Base-by-base conservation (phyloP, 2,329 filamentous ascomycete species). In the Eutypa lata region DNA sequence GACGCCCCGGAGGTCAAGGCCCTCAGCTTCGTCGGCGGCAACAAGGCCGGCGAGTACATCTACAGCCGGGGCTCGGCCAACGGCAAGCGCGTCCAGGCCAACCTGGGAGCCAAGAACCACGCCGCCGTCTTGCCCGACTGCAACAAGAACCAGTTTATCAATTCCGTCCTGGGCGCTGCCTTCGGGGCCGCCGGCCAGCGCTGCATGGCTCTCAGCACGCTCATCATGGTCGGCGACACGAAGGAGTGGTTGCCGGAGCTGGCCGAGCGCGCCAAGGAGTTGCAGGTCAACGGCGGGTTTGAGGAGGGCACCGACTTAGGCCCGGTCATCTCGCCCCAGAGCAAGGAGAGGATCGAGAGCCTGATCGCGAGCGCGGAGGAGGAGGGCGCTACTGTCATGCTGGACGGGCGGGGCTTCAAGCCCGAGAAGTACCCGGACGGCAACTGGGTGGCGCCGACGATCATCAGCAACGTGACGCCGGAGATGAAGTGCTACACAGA, bases 11-110 rank as follows among this genome's bases (percentile, higher is more conserved):
- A 82, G 58, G 91, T 95, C 79, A 93, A 92, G 81, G 90, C 90
- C 52, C 82, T 95, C 65, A 89, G 84, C 73, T 95, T 95, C 65
- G 90, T 95, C 37, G 90, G 90, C 58, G 85, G 87, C 73, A 94
- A 94, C 79, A 89, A 90, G 78, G 90, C 90, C 7, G 90, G 90
- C 66, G 89, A 93, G 75, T 94, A 94, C 76, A 94, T 94, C 71
- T 94, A 86, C 73, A 73, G 77, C 51, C 84, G 89, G 52, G 90
- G 84, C 31, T 91, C 88, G 1, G 89, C 89, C 66, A 91, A 93
- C 65, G 90, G 90, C 66, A 94, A 94, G 81, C 87, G 90, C 65
- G 89, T 92, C 31, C 90, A 94, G 75, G 90, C 90, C 69, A 94
- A 94, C 74, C 75, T 94, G 56, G 90, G 90, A 40, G 90, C 90